Evolutionary conservation across 2,329 filamentous ascomycete genomes (phyloP).

Genomic region (Sporothrix globosa): DNA sequence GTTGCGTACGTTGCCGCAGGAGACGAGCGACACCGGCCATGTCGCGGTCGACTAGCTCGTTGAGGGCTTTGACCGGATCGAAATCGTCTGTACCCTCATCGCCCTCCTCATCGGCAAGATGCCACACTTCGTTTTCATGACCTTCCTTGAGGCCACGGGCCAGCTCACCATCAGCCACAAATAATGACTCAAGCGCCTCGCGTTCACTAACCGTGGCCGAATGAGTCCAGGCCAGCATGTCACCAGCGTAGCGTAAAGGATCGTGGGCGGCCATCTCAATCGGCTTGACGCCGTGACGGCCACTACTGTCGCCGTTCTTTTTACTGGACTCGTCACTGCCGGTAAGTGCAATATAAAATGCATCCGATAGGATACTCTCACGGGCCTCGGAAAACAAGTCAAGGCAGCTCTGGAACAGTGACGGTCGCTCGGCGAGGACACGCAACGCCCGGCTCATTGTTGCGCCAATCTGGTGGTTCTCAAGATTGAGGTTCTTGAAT

Average conservation of each 20-base stretch:
- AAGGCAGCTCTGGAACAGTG: slow-evolving; percentile 88
- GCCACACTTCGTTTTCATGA: slow-evolving; percentile 82
- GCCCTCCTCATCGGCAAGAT: slow-evolving; percentile 63
- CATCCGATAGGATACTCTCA: slow-evolving; percentile 82
- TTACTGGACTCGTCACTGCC: slow-evolving; percentile 62
- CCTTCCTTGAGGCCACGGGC: slow-evolving; percentile 79
- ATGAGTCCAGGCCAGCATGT: slow-evolving; percentile 97
- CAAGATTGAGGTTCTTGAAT: slow-evolving; percentile 88
- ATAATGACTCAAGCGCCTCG: slow-evolving; percentile 88
- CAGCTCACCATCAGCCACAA: slow-evolving; percentile 89
- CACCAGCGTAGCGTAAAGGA: slow-evolving; percentile 85
- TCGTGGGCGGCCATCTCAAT: slow-evolving; percentile 95
- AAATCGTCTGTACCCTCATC: slow-evolving; percentile 62
- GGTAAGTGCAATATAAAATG: slow-evolving; percentile 86
- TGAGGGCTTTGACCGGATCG: slow-evolving; percentile 79
- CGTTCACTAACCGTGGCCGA: slow-evolving; percentile 91
- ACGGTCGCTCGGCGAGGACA: slow-evolving; percentile 85
- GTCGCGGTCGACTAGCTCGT: slow-evolving; percentile 84
- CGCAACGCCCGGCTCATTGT: slow-evolving; percentile 82
- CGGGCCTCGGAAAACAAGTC: slow-evolving; percentile 91
- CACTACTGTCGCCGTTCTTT: slow-evolving; percentile 34
- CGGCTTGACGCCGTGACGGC: slow-evolving; percentile 72
- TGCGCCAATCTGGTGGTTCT: slow-evolving; percentile 88
- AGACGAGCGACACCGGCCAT: slow-evolving; percentile 78
- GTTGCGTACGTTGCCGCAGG: slow-evolving; percentile 86